These are phyloP conservation scores for Ploettnerulaceae sp. DNA, from an alignment of 2,329 filamentous ascomycete genomes.

Conservation along the genomic window DNA sequence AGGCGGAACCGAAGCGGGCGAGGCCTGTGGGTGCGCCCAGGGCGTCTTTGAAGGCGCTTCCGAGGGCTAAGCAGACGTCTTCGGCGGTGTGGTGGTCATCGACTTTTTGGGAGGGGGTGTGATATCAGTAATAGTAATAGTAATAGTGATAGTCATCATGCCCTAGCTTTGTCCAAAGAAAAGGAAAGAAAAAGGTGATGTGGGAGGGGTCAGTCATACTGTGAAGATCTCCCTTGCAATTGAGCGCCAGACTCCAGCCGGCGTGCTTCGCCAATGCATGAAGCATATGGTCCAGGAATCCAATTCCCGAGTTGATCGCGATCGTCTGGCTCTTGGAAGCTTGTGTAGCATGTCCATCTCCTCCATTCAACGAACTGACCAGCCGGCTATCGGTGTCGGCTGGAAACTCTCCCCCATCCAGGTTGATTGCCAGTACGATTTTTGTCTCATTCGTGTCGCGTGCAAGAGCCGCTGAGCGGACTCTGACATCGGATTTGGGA, in stretches of 20 bases:
- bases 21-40: slow-evolving; percentile 76
- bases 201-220: slow-evolving; percentile 51
- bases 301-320: slow-evolving; percentile 85
- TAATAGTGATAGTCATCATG: no score
- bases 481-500: slow-evolving; percentile 16
- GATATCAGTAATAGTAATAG: slow-evolving; percentile 13
- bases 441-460: slow-evolving; percentile 98
- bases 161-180: no score
- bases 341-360: slow-evolving; percentile 74
- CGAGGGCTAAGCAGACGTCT: slow-evolving; percentile 89
- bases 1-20: slow-evolving; percentile 85
- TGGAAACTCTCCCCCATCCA: slow-evolving; percentile 81
- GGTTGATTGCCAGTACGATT: slow-evolving; percentile 85
- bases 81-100: slow-evolving; percentile 99
- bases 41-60: slow-evolving; percentile 75
- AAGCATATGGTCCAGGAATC: slow-evolving; percentile 98
- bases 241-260: slow-evolving; percentile 83
- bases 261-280: slow-evolving; percentile 94
- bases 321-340: slow-evolving; percentile 80
- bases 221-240: slow-evolving; percentile 84
- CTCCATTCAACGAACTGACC: slow-evolving; percentile 45
- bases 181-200: no score
- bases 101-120: no score
- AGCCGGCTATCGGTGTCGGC: slow-evolving; percentile 56
- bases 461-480: slow-evolving; percentile 70